These are phyloP conservation scores for Starmerella bombi DNA, from an alignment of 805 yeast species.

Conservation along the genomic window DNA sequence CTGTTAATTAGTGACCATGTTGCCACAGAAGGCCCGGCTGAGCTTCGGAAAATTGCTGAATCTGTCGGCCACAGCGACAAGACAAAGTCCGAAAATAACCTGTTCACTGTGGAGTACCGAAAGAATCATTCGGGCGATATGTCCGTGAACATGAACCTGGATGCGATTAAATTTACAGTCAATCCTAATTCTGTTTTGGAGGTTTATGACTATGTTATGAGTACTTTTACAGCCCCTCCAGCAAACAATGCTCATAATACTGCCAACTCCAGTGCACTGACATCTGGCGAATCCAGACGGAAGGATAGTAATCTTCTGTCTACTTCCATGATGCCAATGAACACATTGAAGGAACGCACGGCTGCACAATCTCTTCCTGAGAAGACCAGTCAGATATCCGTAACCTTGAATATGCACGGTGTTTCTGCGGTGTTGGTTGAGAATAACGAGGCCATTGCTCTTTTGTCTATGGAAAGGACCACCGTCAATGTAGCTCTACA, in stretches of 20 bases:
- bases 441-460: conserved; percentile 69
- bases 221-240: conserved; percentile 84
- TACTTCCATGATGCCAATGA: no score
- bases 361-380: background rate
- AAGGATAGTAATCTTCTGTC: background rate
- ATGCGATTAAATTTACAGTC: conserved; percentile 62
- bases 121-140: conserved; percentile 61
- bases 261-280: background rate
- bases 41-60: conserved; percentile 55
- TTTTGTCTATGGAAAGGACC: conserved; percentile 63
- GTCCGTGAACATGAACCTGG: conserved; percentile 53
- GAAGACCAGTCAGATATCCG: conserved; percentile 34
- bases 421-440: conserved; percentile 66
- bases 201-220: conserved; percentile 62
- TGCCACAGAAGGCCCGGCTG: conserved; percentile 46
- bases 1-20: conserved; percentile 64
- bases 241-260: conserved; percentile 23
- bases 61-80: conserved; percentile 34
- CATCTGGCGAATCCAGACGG: background rate
- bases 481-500: conserved; percentile 48
- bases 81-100: conserved; percentile 19
- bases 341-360: background rate
- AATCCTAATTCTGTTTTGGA: conserved; percentile 70
- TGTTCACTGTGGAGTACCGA: conserved; percentile 47
- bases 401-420: conserved; percentile 56